A percentile compares a stretch with the other conserved stretches of the same genome.
Evolutionary conservation across 139 green algal genomes (phyloP).

Genomic region (Chlamydomonas incerta): DNA sequence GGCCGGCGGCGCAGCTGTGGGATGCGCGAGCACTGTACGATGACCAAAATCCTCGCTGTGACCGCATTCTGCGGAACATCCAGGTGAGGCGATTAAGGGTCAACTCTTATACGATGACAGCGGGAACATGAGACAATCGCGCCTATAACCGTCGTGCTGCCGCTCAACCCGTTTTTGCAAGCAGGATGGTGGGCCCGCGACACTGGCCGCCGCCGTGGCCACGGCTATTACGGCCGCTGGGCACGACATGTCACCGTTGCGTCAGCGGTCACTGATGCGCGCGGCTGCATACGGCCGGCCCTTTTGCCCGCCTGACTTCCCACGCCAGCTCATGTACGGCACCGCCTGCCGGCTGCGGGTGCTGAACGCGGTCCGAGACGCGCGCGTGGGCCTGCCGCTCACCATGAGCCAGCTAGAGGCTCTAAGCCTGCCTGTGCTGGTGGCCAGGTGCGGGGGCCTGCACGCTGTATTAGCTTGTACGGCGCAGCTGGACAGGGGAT

Average conservation of each 20-base stretch:
- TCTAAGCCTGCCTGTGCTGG: constrained; percentile 70
- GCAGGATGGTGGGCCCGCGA: background rate
- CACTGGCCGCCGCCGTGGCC: constrained; percentile 70
- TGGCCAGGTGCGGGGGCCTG: constrained; percentile 56
- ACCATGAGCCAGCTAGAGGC: constrained; percentile 81
- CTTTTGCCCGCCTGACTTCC: constrained; percentile 63
- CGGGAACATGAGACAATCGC: too few relatives aligned
- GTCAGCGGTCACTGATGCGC: constrained; percentile 67
- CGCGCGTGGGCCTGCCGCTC: constrained; percentile 77
- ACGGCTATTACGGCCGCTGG: constrained; percentile 72
- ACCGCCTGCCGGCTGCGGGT: constrained; percentile 74
- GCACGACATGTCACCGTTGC: constrained; percentile 42
- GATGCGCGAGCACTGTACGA: constrained; percentile 89
- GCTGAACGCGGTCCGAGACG: constrained; percentile 81
- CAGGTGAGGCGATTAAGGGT: constrained; percentile 36
- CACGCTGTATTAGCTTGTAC: too few relatives aligned
- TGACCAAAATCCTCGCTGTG: constrained; percentile 57
- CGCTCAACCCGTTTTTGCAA: too few relatives aligned
- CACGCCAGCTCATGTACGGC: constrained; percentile 50
- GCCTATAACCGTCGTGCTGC: too few relatives aligned
- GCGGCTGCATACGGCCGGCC: constrained; percentile 79
- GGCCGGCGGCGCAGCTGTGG: constrained; percentile 75
- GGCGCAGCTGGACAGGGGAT: too few relatives aligned
- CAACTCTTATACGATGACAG: too few relatives aligned
- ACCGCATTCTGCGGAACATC: constrained; percentile 70